A percentile compares a stretch with the other conserved stretches of the same genome.
Evolutionary conservation across 129 eudicot genomes (phyloP).

Genomic region (Escallonia rubra): DNA sequence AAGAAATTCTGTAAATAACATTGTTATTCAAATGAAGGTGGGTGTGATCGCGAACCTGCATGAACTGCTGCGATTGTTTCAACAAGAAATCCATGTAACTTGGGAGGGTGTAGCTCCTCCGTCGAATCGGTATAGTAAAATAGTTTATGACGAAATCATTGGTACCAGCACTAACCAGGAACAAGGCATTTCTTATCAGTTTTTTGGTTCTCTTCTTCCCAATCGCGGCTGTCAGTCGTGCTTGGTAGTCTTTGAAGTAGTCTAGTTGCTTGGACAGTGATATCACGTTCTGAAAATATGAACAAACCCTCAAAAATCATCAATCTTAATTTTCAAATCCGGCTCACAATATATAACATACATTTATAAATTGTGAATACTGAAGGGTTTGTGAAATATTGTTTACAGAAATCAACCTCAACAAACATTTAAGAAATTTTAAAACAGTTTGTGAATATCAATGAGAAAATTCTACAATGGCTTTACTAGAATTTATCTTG

Average conservation of each 20-base stretch:
- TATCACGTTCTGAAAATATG: constrained; percentile 52
- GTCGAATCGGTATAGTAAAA: constrained; percentile 49
- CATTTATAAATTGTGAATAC: too few relatives aligned
- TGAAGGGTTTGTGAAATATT: too few relatives aligned
- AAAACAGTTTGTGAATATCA: too few relatives aligned
- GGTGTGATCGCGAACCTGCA: constrained; percentile 37
- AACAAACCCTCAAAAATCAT: constrained; percentile 5
- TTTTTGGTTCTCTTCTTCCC: constrained; percentile 46
- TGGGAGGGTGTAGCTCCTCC: constrained; percentile 45
- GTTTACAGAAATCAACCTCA: too few relatives aligned
- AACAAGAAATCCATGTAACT: constrained; percentile 45
- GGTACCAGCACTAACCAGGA: constrained; percentile 65
- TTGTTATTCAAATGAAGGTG: too few relatives aligned
- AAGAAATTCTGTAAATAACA: too few relatives aligned
- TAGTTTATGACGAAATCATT: constrained; percentile 75
- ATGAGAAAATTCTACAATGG: too few relatives aligned
- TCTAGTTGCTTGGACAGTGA: constrained; percentile 50
- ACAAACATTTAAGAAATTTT: too few relatives aligned
- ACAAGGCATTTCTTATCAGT: constrained; percentile 45
- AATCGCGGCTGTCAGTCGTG: constrained; percentile 21
- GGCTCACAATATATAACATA: too few relatives aligned
- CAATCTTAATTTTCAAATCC: too few relatives aligned
- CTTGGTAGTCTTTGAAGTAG: constrained; percentile 52
- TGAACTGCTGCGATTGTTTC: constrained; percentile 32
- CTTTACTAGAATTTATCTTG: too few relatives aligned